Percentiles rank a stretch among this genome's conserved stretches.
phyloP scores from a whole-genome alignment of 1,284 basidiomycete genomes.

The Moniliella sp. region DNA sequence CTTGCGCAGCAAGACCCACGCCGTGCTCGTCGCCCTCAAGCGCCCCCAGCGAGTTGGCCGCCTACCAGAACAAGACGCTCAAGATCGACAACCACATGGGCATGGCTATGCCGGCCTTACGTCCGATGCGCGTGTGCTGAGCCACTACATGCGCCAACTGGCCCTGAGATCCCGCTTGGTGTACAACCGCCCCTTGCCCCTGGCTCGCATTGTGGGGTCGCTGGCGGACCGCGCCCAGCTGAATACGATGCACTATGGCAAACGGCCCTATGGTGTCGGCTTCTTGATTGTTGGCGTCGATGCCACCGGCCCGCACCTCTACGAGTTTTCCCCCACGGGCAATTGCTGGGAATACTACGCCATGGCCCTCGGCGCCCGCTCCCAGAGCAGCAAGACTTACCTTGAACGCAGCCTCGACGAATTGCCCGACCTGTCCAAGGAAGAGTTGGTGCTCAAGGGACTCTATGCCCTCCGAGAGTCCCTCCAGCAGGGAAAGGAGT shows the following conservation, averaged over 20 bases:
- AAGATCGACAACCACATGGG: constrained; percentile 97
- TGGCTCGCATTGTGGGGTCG: constrained; percentile 70
- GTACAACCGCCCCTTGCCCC: constrained; percentile 79
- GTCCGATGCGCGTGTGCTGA: constrained; percentile 86
- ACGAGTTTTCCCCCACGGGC: constrained; percentile 90
- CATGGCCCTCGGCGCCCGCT: constrained; percentile 90
- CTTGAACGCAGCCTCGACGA: constrained; percentile 76
- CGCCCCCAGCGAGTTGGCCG: constrained; percentile 90
- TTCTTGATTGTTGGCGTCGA: constrained; percentile 93
- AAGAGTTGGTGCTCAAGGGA: constrained; percentile 22
- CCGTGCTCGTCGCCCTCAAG: constrained; percentile 81
- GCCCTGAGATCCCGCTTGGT: constrained; percentile 84
- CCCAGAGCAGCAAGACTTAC: constrained; percentile 94
- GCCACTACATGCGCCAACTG: constrained; percentile 95
- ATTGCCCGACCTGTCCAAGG: constrained; percentile 39
- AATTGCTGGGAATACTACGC: constrained; percentile 96
- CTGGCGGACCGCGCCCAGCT: constrained; percentile 98
- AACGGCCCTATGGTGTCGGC: constrained; percentile 90
- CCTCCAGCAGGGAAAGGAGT: constrained; percentile 28
- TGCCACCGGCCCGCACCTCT: constrained; percentile 81
- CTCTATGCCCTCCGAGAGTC: constrained; percentile 25
- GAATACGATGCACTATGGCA: constrained; percentile 94
- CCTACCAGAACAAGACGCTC: constrained; percentile 98
- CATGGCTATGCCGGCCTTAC: constrained; percentile 95
- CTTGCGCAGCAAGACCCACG: constrained; percentile 82